These are phyloP conservation scores for Amoebophrya sp. DNA, from an alignment of 169 alveolate species.

Conservation along the genomic window DNA sequence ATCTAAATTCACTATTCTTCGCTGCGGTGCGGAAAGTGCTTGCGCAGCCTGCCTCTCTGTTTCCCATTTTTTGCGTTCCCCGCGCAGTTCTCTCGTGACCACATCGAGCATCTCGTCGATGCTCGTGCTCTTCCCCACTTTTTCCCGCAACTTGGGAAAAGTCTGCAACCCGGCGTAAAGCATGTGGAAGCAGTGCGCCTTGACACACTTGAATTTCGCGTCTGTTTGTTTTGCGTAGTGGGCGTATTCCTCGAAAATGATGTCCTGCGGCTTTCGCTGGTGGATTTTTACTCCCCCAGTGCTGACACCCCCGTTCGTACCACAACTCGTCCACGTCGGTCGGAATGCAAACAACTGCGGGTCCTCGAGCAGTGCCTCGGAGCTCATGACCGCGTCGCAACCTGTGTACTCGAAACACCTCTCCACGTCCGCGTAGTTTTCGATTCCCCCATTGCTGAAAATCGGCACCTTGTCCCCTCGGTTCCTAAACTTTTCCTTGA, in stretches of 20 bases:
- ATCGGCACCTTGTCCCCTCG: slow-evolving; percentile 30
- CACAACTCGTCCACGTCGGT: not conserved
- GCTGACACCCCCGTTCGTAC: not conserved
- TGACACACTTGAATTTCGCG: not conserved
- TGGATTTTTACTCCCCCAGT: not conserved
- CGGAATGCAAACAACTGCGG: slow-evolving; percentile 38
- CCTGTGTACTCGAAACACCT: slow-evolving; percentile 40
- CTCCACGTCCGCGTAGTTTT: slow-evolving; percentile 42
- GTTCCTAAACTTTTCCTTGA: slow-evolving; percentile 15
- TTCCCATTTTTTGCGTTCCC: not conserved
- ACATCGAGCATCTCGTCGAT: not conserved
- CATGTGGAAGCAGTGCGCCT: slow-evolving; percentile 33
- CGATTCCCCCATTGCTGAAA: slow-evolving; percentile 50
- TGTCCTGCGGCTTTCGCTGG: not conserved
- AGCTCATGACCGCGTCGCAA: slow-evolving; percentile 52
- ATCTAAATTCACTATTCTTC: not conserved
- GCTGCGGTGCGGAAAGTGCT: not conserved
- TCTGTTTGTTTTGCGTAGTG: not conserved
- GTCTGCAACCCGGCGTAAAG: slow-evolving; percentile 27
- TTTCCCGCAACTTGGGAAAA: not conserved
- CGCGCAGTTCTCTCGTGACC: not conserved
- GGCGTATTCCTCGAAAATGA: slow-evolving; percentile 23
- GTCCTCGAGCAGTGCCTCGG: slow-evolving; percentile 46
- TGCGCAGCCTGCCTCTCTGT: not conserved
- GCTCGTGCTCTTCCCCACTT: not conserved